phyloP scores from a whole-genome alignment of 805 yeast species.

The Candida glaebosa region DNA sequence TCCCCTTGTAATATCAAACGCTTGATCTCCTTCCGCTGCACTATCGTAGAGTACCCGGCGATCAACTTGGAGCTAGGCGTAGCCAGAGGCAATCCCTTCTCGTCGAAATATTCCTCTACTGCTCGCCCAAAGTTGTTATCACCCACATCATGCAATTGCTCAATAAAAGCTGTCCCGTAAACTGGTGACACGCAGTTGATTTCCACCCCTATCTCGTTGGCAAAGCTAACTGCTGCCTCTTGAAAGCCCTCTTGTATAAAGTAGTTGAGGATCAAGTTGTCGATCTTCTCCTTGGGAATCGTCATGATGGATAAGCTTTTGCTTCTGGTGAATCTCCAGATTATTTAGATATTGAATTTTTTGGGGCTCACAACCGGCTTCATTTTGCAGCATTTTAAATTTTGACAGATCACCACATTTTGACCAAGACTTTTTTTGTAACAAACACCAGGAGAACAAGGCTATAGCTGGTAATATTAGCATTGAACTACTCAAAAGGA shows the following conservation, averaged over 20 bases:
- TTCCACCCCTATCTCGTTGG: slow-evolving; percentile 49
- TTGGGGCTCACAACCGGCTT: background rate
- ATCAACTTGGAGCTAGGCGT: slow-evolving; percentile 11
- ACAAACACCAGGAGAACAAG: too few species aligned
- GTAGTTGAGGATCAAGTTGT: slow-evolving; percentile 63
- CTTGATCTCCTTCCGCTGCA: slow-evolving; percentile 52
- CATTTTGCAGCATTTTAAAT: background rate
- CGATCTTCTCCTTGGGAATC: slow-evolving; percentile 36
- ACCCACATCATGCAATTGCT: slow-evolving; percentile 6
- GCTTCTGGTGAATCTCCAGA: too few species aligned
- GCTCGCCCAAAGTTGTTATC: slow-evolving; percentile 13
- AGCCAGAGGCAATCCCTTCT: slow-evolving; percentile 4
- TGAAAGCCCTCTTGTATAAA: slow-evolving; percentile 76
- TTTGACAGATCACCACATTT: too few species aligned
- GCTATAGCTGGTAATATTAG: too few species aligned
- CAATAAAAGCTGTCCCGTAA: slow-evolving; percentile 4
- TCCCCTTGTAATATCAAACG: slow-evolving; percentile 54
- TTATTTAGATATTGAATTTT: too few species aligned
- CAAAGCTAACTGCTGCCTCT: slow-evolving; percentile 59
- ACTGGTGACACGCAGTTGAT: slow-evolving; percentile 4
- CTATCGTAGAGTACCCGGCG: slow-evolving; percentile 48
- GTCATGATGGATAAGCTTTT: too few species aligned
- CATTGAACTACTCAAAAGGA: too few species aligned
- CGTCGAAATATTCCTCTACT: slow-evolving; percentile 8
- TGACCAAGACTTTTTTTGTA: too few species aligned